These are phyloP conservation scores for Zizania latifolia DNA, from an alignment of 176 grass and related monocot species.

Conservation along the genomic window DNA sequence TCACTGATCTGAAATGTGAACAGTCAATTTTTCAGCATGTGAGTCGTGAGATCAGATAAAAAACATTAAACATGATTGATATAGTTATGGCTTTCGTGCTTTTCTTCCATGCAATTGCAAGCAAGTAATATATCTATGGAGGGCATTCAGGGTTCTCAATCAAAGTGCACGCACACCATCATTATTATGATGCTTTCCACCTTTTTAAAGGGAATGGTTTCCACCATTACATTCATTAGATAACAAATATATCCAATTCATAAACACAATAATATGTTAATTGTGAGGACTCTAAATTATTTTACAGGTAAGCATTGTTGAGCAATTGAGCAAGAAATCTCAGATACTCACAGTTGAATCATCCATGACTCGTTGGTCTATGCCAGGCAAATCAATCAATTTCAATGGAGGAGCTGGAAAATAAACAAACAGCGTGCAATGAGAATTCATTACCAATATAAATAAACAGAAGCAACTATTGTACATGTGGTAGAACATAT, in stretches of 20 bases:
- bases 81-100: not conserved
- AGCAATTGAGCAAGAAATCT: not conserved
- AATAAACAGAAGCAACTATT: conserved; percentile 6
- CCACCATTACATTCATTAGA: conserved; percentile 8
- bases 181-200: not conserved
- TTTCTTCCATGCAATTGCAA: not conserved
- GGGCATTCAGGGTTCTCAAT: not conserved
- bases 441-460: conserved; percentile 7
- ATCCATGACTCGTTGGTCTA: conserved; percentile 91
- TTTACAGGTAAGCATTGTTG: not conserved
- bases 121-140: not conserved
- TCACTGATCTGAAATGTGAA: conserved; percentile 72
- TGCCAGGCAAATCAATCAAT: conserved; percentile 94
- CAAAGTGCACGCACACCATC: not conserved
- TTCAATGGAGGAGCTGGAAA: conserved; percentile 90
- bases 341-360: conserved; percentile 66
- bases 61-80: conserved; percentile 12
- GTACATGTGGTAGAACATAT: not conserved
- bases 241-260: not conserved
- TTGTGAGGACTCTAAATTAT: not conserved
- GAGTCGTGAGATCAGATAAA: not conserved
- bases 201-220: not conserved
- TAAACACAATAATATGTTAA: not conserved
- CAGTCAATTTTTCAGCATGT: not conserved
- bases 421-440: not conserved